Base-by-base conservation (phyloP, 331 rosid genomes). In the Telfairia occidentalis region DNA sequence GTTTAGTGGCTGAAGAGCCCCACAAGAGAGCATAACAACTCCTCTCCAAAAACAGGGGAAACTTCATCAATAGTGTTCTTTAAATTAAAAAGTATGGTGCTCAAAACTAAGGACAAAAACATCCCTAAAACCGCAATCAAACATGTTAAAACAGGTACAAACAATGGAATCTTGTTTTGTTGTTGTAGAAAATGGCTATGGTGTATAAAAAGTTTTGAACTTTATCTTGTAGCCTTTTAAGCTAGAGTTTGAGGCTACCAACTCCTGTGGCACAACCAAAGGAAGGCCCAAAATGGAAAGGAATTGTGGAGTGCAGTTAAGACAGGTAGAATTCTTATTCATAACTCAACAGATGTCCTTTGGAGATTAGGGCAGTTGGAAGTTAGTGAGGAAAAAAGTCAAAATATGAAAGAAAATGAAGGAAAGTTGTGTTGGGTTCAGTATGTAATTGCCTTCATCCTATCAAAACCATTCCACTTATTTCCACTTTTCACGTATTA, bases 11-110 rank as follows among this genome's bases (percentile, higher is more conserved):
- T 19, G 34, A 16, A 73, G 11, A 16, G 28, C 76, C 63, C 65
- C 61, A 71, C 29, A 29, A 13, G n/a, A 53, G 49, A 75, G 75
- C 75, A 45, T 69, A 70, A 70, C 75, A 26, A 70, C 57, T 45
- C 75, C 75, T 21, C 75, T 45, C 75, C 75, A 70, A 24, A 43
- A 28, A 67, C 35, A 67, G 74, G 28, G 73, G 52, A 24, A 65
- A 19, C 70, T 34, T 61, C 67, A 0, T n/a, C 3, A 10, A 60
- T 60, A 18, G 32, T 60, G 4, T 32, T 15, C 69, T 60, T 18
- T 32, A 7, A 60, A 16, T 60, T 1, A 6, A 4, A 59, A 3
- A 9, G 59, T 2, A 53, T 19, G 29, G 29, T 21, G 7, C 29
- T 53, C 23, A 15, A 54, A 54, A 54, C 24, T 21, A 21, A 19